phyloP scores from a whole-genome alignment of 495 filamentous ascomycete genomes.

The Tuber microsphaerosporum region DNA sequence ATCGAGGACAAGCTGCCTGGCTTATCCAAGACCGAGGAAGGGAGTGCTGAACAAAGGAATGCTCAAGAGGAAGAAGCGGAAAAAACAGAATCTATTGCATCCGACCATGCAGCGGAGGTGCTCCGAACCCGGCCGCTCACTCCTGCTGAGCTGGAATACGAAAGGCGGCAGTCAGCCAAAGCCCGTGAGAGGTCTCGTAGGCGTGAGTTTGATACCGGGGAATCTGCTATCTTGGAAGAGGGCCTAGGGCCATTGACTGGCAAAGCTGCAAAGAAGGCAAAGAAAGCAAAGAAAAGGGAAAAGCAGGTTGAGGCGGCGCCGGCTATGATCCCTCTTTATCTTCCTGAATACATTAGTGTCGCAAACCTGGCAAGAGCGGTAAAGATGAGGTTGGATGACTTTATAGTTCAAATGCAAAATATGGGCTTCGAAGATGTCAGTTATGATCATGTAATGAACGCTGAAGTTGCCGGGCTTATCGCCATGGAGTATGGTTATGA shows the following conservation, averaged over 20 bases:
- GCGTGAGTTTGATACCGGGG: constrained; percentile 29
- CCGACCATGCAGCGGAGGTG: not conserved
- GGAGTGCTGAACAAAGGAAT: not conserved
- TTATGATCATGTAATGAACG: constrained; percentile 74
- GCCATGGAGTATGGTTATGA: constrained; percentile 91
- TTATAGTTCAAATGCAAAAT: constrained; percentile 64
- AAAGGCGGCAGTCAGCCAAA: constrained; percentile 24
- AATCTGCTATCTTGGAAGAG: constrained; percentile 41
- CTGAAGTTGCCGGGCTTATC: constrained; percentile 83
- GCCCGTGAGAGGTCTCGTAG: constrained; percentile 22
- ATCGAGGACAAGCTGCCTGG: not conserved
- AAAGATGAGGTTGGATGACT: constrained; percentile 62
- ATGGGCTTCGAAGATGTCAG: constrained; percentile 78
- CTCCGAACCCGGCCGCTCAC: not conserved
- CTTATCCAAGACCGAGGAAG: not conserved
- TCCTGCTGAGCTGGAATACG: constrained; percentile 16
- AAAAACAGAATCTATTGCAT: not conserved
- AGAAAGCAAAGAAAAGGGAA: constrained; percentile 45
- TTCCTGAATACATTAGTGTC: constrained; percentile 88
- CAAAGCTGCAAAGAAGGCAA: constrained; percentile 38
- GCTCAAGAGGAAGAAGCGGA: not conserved
- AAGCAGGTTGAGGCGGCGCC: constrained; percentile 44
- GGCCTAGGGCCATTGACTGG: constrained; percentile 19
- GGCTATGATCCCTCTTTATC: constrained; percentile 58
- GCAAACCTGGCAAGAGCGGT: constrained; percentile 73